phyloP scores from a whole-genome alignment of 1,139 yeast species.

The Yamadazyma diddensiae region DNA sequence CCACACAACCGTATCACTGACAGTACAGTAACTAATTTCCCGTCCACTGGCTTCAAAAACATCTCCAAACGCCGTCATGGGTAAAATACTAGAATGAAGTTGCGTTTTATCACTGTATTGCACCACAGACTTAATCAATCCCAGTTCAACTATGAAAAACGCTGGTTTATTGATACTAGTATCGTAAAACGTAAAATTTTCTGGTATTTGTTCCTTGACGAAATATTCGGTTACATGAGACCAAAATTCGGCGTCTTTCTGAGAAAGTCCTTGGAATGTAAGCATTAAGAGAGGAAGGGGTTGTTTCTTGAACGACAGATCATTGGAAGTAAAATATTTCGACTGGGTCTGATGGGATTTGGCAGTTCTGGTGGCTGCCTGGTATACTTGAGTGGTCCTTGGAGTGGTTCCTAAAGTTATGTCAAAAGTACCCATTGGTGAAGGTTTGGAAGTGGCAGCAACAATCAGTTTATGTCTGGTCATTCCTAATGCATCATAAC shows the following conservation, averaged over 20 bases:
- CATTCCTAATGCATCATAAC: conserved; percentile 15
- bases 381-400: conserved; percentile 56
- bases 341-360: conserved; percentile 38
- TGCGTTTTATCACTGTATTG: conserved; percentile 53
- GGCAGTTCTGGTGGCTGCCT: conserved; percentile 59
- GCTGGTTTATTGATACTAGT: conserved; percentile 38
- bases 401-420: conserved; percentile 43
- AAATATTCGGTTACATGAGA: conserved; percentile 50
- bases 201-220: conserved; percentile 45
- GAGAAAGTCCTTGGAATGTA: conserved; percentile 65
- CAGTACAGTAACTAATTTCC: conserved; percentile 45
- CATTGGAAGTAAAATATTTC: conserved; percentile 24
- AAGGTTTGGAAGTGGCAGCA: conserved; percentile 7
- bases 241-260: conserved; percentile 68
- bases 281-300: conserved; percentile 71
- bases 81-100: conserved; percentile 73
- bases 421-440: conserved; percentile 13
- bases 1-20: conserved; percentile 70
- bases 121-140: conserved; percentile 65
- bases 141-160: conserved; percentile 76
- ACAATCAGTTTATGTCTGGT: conserved; percentile 16
- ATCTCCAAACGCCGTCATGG: conserved; percentile 91
- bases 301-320: conserved; percentile 42
- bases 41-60: conserved; percentile 40
- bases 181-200: conserved; percentile 50